Evolutionary conservation across 2,329 filamentous ascomycete species (phyloP).

Genomic region (Seiridium cupressi): DNA sequence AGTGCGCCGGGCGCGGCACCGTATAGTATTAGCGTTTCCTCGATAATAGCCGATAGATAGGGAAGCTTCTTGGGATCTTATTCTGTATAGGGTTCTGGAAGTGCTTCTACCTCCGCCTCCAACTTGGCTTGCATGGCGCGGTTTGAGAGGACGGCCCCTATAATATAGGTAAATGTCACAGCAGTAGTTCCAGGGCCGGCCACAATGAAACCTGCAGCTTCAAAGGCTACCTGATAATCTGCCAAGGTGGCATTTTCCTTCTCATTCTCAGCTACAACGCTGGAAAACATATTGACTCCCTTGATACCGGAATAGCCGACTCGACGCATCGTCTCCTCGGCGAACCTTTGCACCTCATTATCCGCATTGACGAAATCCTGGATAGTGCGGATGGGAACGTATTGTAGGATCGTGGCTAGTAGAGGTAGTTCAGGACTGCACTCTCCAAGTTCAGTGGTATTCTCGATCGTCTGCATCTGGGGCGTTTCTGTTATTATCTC

Average conservation of each 20-base stretch:
- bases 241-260: background rate
- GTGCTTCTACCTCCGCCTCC: slow-evolving; percentile 14
- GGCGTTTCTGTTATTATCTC: slow-evolving; percentile 31
- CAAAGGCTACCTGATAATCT: background rate
- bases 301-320: background rate
- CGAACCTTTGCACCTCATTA: background rate
- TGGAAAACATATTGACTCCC: background rate
- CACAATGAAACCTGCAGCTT: slow-evolving; percentile 23
- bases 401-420: background rate
- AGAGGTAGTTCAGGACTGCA: background rate
- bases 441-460: background rate
- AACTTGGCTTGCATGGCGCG: slow-evolving; percentile 14
- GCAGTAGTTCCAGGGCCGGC: slow-evolving; percentile 40
- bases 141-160: slow-evolving; percentile 22
- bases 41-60: slow-evolving; percentile 29
- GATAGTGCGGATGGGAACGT: background rate
- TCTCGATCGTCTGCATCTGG: slow-evolving; percentile 38
- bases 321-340: background rate
- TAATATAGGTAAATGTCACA: slow-evolving; percentile 34
- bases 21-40: slow-evolving; percentile 30
- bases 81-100: slow-evolving; percentile 23
- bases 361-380: background rate
- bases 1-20: slow-evolving; percentile 28
- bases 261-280: background rate
- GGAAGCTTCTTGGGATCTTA: slow-evolving; percentile 29